These are phyloP conservation scores for Suillus subalutaceus DNA, from an alignment of 768 basidiomycete genomes.

Conservation along the genomic window DNA sequence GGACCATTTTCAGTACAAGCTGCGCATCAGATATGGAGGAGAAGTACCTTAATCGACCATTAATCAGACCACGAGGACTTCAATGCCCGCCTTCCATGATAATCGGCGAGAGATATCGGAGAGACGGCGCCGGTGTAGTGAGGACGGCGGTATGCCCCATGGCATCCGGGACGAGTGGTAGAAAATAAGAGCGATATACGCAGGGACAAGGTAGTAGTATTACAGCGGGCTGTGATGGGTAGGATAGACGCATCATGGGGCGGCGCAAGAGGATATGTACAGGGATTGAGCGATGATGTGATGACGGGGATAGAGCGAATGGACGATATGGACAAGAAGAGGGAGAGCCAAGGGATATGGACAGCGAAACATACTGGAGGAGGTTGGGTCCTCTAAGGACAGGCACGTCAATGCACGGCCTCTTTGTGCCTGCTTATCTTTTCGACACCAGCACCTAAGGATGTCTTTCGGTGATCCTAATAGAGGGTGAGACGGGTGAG, in stretches of 20 bases:
- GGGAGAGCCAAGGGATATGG: background rate
- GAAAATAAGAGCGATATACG: background rate
- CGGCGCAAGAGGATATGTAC: background rate
- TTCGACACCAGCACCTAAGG: slow-evolving; percentile 38
- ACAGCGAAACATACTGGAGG: background rate
- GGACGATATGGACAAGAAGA: background rate
- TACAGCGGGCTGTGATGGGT: background rate
- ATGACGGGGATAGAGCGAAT: background rate
- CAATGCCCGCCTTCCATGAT: background rate
- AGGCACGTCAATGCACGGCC: background rate
- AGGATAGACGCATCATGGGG: background rate
- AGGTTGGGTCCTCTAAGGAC: background rate
- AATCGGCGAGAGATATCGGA: background rate
- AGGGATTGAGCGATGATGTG: background rate
- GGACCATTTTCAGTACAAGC: background rate
- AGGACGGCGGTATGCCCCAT: background rate
- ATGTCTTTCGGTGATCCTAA: slow-evolving; percentile 35
- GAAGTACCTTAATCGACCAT: background rate
- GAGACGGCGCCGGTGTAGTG: background rate
- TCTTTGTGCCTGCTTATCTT: slow-evolving; percentile 39
- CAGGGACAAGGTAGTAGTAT: background rate
- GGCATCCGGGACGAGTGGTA: background rate
- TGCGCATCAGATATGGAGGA: background rate
- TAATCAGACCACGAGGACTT: background rate
- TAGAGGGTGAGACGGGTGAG: background rate